These are phyloP conservation scores for Boletus vermiculosoides DNA, from an alignment of 768 basidiomycete genomes.

Conservation along the genomic window DNA sequence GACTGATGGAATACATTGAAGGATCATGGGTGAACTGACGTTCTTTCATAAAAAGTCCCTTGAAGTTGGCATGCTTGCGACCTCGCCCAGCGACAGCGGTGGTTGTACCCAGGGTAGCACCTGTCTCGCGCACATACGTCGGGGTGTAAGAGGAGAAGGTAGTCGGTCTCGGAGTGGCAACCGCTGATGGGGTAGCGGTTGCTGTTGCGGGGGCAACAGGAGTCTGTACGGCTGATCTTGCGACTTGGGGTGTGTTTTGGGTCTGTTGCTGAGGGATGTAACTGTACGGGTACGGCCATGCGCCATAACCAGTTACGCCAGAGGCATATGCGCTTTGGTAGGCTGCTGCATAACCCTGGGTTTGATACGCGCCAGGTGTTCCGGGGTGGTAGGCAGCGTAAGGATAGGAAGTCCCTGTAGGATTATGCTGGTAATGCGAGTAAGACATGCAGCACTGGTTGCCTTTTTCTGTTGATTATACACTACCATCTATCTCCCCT, in stretches of 20 bases:
- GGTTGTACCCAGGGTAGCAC: slow-evolving; percentile 35
- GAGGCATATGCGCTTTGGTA: slow-evolving; percentile 51
- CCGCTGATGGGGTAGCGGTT: slow-evolving; percentile 30
- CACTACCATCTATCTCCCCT: slow-evolving; percentile 38
- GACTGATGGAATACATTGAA: slow-evolving; percentile 3
- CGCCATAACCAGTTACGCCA: slow-evolving; percentile 65
- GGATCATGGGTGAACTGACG: slow-evolving; percentile 43
- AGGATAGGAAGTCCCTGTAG: slow-evolving; percentile 58
- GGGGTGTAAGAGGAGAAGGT: slow-evolving; percentile 61
- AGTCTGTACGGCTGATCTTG: slow-evolving; percentile 30
- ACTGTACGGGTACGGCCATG: slow-evolving; percentile 69
- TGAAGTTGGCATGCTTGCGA: slow-evolving; percentile 66
- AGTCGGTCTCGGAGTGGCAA: slow-evolving; percentile 38
- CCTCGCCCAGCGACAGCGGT: slow-evolving; percentile 46
- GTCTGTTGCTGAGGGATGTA: slow-evolving; percentile 48
- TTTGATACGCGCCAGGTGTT: slow-evolving; percentile 43
- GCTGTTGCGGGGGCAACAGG: slow-evolving; percentile 27
- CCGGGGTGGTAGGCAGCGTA: slow-evolving; percentile 62
- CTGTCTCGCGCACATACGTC: slow-evolving; percentile 48
- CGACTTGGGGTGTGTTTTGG: slow-evolving; percentile 25
- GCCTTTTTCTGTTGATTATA: slow-evolving; percentile 3
- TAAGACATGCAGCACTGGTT: slow-evolving; percentile 28
- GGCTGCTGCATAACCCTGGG: slow-evolving; percentile 50
- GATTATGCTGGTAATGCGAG: slow-evolving; percentile 36
- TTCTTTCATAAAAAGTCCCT: slow-evolving; percentile 80